Percentiles rank a stretch among this genome's conserved stretches.
Evolutionary conservation across 108 stramenopile genomes (phyloP).

Genomic region (Stephanodiscus minutulus): DNA sequence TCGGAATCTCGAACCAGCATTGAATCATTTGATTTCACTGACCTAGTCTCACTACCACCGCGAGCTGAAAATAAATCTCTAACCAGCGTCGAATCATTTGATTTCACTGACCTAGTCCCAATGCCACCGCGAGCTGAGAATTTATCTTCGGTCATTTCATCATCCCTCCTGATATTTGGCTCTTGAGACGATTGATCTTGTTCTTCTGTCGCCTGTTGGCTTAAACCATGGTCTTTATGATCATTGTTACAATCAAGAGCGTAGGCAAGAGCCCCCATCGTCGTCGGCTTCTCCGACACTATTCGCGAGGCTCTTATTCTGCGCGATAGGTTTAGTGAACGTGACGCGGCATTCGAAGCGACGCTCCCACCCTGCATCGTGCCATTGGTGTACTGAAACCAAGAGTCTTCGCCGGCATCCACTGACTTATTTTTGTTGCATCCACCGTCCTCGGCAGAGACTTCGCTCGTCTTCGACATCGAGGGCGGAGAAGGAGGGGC

Average conservation of each 20-base stretch:
- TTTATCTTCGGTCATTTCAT: not conserved
- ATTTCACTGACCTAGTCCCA: constrained; percentile 1
- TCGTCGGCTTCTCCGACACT: not conserved
- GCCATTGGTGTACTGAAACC: constrained; percentile 32
- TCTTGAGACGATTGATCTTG: not conserved
- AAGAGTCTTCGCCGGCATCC: constrained; percentile 2
- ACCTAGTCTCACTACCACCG: not conserved
- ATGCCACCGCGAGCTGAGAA: not conserved
- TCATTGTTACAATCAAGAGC: not conserved
- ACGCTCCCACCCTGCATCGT: constrained; percentile 4
- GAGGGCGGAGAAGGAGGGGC: not conserved
- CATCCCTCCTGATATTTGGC: not conserved
- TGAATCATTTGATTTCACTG: not conserved
- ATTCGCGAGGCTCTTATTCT: not conserved
- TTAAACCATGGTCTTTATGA: not conserved
- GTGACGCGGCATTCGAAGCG: not conserved
- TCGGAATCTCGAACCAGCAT: not conserved
- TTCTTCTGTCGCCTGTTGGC: not conserved
- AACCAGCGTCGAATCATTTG: not conserved
- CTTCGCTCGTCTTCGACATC: not conserved
- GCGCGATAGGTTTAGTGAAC: not conserved
- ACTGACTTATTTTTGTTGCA: not conserved
- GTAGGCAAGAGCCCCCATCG: not conserved
- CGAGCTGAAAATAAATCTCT: not conserved
- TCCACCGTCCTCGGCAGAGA: not conserved